phyloP scores from a whole-genome alignment of 176 grass and related monocot species.

The Ampelocalamus luodianensis region DNA sequence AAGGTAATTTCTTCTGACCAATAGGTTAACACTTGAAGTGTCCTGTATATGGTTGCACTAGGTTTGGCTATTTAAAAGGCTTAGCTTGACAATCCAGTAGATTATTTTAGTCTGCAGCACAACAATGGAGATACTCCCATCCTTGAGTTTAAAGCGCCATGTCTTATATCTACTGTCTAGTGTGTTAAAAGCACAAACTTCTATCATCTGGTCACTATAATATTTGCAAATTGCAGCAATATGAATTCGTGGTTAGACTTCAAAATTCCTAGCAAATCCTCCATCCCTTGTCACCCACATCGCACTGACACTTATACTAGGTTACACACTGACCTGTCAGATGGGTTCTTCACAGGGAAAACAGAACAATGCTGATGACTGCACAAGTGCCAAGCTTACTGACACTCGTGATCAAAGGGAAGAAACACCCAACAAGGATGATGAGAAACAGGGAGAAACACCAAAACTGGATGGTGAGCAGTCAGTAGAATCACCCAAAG shows the following conservation, averaged over 20 bases:
- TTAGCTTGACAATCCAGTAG: neutral
- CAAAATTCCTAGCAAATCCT: neutral
- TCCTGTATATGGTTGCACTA: neutral
- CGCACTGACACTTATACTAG: neutral
- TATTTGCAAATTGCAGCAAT: constrained; percentile 16
- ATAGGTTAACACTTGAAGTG: neutral
- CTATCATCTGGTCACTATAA: neutral
- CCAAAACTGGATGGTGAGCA: constrained; percentile 33
- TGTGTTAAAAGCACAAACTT: neutral
- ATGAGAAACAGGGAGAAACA: constrained; percentile 42
- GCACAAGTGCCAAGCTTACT: constrained; percentile 33
- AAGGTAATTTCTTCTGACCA: constrained; percentile 64
- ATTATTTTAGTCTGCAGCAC: neutral
- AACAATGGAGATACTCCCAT: constrained; percentile 10
- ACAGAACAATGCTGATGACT: constrained; percentile 48
- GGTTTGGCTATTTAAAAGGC: neutral
- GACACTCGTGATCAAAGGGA: constrained; percentile 28
- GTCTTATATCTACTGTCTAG: constrained; percentile 13
- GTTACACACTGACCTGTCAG: neutral
- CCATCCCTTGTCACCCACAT: neutral
- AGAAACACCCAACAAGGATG: constrained; percentile 37
- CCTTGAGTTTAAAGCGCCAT: neutral
- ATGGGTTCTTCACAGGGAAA: constrained; percentile 54
- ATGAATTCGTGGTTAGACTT: neutral
- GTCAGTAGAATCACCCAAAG: constrained; percentile 22